phyloP scores from a whole-genome alignment of 495 filamentous ascomycete species.

The Amniculicola lignicola region DNA sequence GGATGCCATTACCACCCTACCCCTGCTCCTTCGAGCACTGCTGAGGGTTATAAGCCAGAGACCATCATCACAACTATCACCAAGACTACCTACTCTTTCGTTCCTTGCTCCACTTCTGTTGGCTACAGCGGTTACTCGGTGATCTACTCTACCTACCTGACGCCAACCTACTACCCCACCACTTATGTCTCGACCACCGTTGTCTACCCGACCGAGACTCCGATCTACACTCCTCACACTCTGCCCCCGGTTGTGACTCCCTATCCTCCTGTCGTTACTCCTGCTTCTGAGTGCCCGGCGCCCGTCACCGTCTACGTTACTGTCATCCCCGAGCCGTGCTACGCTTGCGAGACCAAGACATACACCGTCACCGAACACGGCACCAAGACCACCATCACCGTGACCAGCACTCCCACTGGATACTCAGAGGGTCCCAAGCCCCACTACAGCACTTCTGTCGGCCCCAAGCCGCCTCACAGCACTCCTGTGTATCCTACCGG shows the following conservation, averaged over 20 bases:
- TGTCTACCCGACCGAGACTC: conserved; percentile 12
- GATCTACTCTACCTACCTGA: conserved; percentile 41
- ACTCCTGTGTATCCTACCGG: no score
- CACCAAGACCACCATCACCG: conserved; percentile 22
- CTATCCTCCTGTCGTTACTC: not conserved
- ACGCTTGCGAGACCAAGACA: conserved; percentile 21
- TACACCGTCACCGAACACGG: conserved; percentile 31
- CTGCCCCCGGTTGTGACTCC: conserved; percentile 19
- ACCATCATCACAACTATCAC: conserved; percentile 28
- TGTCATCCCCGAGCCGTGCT: conserved; percentile 7
- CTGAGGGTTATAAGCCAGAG: not conserved
- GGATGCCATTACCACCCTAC: conserved; percentile 30
- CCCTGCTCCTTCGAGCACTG: not conserved
- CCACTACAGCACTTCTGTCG: not conserved
- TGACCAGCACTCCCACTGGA: conserved; percentile 8
- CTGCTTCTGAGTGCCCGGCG: conserved; percentile 16
- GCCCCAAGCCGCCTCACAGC: not conserved
- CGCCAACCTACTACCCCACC: conserved; percentile 33
- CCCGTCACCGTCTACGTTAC: conserved; percentile 19
- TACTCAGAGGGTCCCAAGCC: not conserved
- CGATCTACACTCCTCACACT: not conserved
- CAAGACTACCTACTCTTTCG: conserved; percentile 34
- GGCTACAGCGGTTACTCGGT: conserved; percentile 34
- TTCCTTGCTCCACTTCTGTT: conserved; percentile 41
- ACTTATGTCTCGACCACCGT: conserved; percentile 14